Percentiles rank a stretch among this genome's conserved stretches.
These are phyloP conservation scores for Phaeophleospora eucalypticola DNA, from an alignment of 2,329 filamentous ascomycete genomes.

Conservation along the genomic window DNA sequence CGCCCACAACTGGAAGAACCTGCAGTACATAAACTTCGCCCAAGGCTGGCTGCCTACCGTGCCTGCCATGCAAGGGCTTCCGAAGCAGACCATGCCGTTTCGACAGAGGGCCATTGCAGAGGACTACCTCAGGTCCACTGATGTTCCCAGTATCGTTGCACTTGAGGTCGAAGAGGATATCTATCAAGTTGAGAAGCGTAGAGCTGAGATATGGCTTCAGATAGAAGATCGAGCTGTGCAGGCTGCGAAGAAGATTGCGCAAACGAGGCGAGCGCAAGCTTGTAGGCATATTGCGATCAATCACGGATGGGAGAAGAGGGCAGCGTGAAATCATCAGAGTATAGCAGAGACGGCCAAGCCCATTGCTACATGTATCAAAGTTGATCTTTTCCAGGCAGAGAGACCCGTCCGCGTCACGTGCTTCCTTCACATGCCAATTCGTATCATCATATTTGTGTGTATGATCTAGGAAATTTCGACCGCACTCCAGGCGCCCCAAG, in stretches of 20 bases:
- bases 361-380: too few species aligned
- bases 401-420: too few species aligned
- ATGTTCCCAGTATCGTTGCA: not conserved
- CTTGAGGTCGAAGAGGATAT: conserved; percentile 8
- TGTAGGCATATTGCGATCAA: conserved; percentile 11
- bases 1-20: conserved; percentile 42
- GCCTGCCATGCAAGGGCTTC: conserved; percentile 27
- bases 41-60: conserved; percentile 43
- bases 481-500: too few species aligned
- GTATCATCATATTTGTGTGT: too few species aligned
- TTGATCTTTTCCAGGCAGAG: too few species aligned
- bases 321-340: too few species aligned
- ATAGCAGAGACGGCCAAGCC: too few species aligned
- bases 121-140: conserved; percentile 3
- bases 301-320: conserved; percentile 7
- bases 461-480: too few species aligned
- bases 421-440: too few species aligned
- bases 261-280: conserved; percentile 16
- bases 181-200: conserved; percentile 24
- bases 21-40: conserved; percentile 39
- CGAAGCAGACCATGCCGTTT: conserved; percentile 21
- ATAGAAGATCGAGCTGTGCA: conserved; percentile 1
- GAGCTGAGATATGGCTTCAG: conserved; percentile 26
- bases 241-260: conserved; percentile 25
- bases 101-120: conserved; percentile 8